These are phyloP conservation scores for Mycena amicta DNA, from an alignment of 768 basidiomycete genomes.

Conservation along the genomic window DNA sequence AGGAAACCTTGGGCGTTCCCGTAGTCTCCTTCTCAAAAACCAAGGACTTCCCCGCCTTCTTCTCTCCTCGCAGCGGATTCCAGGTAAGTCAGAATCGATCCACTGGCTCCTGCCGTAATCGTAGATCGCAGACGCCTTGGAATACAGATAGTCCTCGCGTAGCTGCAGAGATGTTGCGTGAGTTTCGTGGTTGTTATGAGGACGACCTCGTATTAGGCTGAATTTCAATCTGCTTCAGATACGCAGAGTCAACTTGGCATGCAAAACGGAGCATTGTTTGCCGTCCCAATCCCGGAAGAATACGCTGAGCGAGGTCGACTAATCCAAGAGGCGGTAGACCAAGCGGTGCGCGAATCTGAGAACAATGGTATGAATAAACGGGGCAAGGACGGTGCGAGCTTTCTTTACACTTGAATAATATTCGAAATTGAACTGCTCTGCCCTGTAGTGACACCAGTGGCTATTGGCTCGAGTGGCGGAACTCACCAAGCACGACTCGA, in stretches of 20 bases:
- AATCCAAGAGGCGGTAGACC: conserved; percentile 80
- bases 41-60: conserved; percentile 94
- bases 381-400: conserved; percentile 66
- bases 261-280: conserved; percentile 79
- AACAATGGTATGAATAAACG: conserved; percentile 73
- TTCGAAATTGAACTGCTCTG: no score
- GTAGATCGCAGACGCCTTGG: conserved; percentile 86
- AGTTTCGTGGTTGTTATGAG: conserved; percentile 30
- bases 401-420: background rate
- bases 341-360: conserved; percentile 83
- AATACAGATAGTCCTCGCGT: conserved; percentile 57
- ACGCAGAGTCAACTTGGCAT: conserved; percentile 70
- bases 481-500: conserved; percentile 73
- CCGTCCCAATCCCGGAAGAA: conserved; percentile 84
- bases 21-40: conserved; percentile 78
- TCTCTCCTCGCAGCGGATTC: conserved; percentile 80
- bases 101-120: background rate
- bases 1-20: conserved; percentile 96
- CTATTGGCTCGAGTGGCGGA: conserved; percentile 80
- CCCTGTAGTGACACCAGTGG: conserved; percentile 81
- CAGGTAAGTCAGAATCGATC: conserved; percentile 45
- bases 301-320: conserved; percentile 66
- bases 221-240: conserved; percentile 45
- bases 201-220: conserved; percentile 1
- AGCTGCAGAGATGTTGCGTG: conserved; percentile 79